phyloP scores from a whole-genome alignment of 768 basidiomycete species.

The Suillus occidentalis region DNA sequence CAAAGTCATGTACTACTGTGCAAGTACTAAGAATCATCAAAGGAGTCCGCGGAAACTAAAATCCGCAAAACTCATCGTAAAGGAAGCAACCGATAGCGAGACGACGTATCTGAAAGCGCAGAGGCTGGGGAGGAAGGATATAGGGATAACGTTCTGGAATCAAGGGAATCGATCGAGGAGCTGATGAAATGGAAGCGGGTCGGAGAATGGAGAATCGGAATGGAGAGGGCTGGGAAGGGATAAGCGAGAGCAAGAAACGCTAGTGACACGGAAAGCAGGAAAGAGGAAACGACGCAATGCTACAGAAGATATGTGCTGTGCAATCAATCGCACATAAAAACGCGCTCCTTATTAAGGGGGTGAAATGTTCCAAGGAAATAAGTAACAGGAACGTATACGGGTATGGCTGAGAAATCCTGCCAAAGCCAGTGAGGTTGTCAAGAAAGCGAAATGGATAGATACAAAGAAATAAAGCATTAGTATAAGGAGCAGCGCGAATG shows the following conservation, averaged over 20 bases:
- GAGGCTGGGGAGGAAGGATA: neutral
- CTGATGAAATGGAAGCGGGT: slow-evolving; percentile 2
- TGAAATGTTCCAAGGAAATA: slow-evolving; percentile 38
- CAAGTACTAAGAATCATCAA: slow-evolving; percentile 19
- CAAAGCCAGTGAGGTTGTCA: slow-evolving; percentile 25
- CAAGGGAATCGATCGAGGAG: neutral
- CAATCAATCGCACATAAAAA: slow-evolving; percentile 29
- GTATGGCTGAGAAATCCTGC: slow-evolving; percentile 33
- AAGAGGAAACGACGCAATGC: slow-evolving; percentile 34
- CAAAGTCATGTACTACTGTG: slow-evolving; percentile 2
- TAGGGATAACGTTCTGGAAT: neutral
- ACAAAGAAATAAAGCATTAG: slow-evolving; percentile 30
- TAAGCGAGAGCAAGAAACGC: slow-evolving; percentile 12
- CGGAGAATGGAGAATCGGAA: slow-evolving; percentile 8
- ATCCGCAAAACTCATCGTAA: slow-evolving; percentile 19
- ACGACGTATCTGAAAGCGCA: neutral
- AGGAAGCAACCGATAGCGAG: neutral
- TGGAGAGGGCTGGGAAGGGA: slow-evolving; percentile 7
- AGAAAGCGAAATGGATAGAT: slow-evolving; percentile 30
- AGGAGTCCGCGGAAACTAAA: slow-evolving; percentile 32
- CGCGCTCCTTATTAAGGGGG: slow-evolving; percentile 34
- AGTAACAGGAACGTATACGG: slow-evolving; percentile 26
- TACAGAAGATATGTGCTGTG: slow-evolving; percentile 32
- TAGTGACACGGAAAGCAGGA: slow-evolving; percentile 24
- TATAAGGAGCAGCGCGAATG: slow-evolving; percentile 29